phyloP scores from a whole-genome alignment of 768 basidiomycete genomes.

The Auriscalpium vulgare region DNA sequence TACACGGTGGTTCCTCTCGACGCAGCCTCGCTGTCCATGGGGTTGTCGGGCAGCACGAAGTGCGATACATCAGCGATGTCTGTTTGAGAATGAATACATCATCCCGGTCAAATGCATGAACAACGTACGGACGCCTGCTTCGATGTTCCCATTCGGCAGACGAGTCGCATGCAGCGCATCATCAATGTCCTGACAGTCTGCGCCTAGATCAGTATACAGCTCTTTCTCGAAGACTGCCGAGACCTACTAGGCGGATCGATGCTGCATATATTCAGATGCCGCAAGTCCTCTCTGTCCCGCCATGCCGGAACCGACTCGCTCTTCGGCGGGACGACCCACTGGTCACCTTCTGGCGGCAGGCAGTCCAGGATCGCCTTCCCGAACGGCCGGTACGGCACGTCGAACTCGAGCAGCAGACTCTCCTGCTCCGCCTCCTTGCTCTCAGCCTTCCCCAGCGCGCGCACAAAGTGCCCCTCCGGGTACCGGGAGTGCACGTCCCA shows the following conservation, averaged over 20 bases:
- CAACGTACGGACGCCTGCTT: conserved; percentile 93
- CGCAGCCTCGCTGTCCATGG: conserved; percentile 97
- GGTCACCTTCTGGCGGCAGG: conserved; percentile 80
- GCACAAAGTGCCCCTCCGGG: conserved; percentile 95
- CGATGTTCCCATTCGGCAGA: conserved; percentile 88
- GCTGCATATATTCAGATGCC: conserved; percentile 83
- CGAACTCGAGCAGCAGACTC: conserved; percentile 86
- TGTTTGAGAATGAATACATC: conserved; percentile 24
- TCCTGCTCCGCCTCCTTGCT: conserved; percentile 97
- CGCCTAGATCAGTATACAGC: neutral
- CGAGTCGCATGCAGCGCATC: conserved; percentile 89
- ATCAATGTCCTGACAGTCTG: conserved; percentile 96
- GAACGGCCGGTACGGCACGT: conserved; percentile 93
- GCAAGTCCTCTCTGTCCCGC: conserved; percentile 81
- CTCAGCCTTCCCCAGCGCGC: conserved; percentile 83
- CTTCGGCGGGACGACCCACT: conserved; percentile 89
- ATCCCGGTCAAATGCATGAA: neutral
- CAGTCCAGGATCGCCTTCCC: conserved; percentile 93
- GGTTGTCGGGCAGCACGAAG: conserved; percentile 87
- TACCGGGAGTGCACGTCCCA: conserved; percentile 87
- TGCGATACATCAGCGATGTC: conserved; percentile 98
- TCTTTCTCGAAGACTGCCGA: neutral
- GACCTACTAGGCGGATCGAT: conserved; percentile 87
- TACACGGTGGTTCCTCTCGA: conserved; percentile 95
- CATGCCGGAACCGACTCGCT: conserved; percentile 44